Percentiles rank a stretch among this genome's conserved stretches.
Evolutionary conservation across 2,329 filamentous ascomycete species (phyloP).

Genomic region (Penicillium crustosum): DNA sequence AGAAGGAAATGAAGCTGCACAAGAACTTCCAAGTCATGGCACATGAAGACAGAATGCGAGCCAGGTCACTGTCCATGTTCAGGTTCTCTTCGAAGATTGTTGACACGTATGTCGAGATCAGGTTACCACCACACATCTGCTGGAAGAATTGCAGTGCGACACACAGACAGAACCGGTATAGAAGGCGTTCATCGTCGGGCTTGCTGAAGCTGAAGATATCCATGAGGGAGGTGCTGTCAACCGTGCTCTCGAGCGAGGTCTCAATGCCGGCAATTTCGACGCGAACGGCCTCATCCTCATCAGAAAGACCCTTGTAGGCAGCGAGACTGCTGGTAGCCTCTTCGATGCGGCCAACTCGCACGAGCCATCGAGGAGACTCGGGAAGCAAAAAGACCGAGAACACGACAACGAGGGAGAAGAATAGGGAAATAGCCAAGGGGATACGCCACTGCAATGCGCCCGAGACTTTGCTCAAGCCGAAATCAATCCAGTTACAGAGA

Average conservation of each 20-base stretch:
- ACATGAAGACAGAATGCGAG: slow-evolving; percentile 46
- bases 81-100: slow-evolving; percentile 26
- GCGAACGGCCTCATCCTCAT: slow-evolving; percentile 44
- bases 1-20: slow-evolving; percentile 52
- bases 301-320: slow-evolving; percentile 45
- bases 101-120: slow-evolving; percentile 24
- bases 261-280: slow-evolving; percentile 51
- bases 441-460: slow-evolving; percentile 26
- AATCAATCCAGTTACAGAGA: slow-evolving; percentile 37
- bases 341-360: slow-evolving; percentile 38
- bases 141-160: slow-evolving; percentile 25
- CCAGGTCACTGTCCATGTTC: slow-evolving; percentile 23
- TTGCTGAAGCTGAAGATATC: slow-evolving; percentile 56
- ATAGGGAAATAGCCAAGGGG: slow-evolving; percentile 24
- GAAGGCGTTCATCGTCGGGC: slow-evolving; percentile 40
- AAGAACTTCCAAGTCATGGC: slow-evolving; percentile 60
- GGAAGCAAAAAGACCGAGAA: slow-evolving; percentile 23
- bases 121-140: slow-evolving; percentile 26
- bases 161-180: slow-evolving; percentile 24
- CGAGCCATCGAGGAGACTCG: slow-evolving; percentile 28
- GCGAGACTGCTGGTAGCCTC: slow-evolving; percentile 33
- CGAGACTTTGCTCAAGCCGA: slow-evolving; percentile 18
- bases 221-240: slow-evolving; percentile 47
- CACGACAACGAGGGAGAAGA: slow-evolving; percentile 27
- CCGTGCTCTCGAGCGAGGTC: slow-evolving; percentile 47